A percentile compares a stretch with the other conserved stretches of the same genome.
phyloP scores from a whole-genome alignment of 768 basidiomycete species.

The Naganishia vishniacii region DNA sequence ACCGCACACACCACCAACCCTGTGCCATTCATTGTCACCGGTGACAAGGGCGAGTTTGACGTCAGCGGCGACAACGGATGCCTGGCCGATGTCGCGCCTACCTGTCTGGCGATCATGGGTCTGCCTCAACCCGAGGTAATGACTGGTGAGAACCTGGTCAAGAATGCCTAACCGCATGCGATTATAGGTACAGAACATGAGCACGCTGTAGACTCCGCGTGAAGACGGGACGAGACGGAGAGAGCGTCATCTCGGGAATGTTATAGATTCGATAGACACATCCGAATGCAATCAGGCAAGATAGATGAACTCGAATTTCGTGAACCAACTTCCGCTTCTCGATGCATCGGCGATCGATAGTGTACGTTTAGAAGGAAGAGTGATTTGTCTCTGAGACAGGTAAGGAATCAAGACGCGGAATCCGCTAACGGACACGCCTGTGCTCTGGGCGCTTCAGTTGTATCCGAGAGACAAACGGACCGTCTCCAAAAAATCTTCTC shows the following conservation, averaged over 20 bases:
- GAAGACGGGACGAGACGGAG: not conserved
- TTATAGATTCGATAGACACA: constrained; percentile 13
- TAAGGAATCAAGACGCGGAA: too few relatives aligned
- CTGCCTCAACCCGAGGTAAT: constrained; percentile 40
- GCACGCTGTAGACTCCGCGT: constrained; percentile 3
- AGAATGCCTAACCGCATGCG: not conserved
- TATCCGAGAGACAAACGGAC: too few relatives aligned
- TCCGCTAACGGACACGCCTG: too few relatives aligned
- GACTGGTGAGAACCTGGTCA: constrained; percentile 42
- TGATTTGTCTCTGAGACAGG: too few relatives aligned
- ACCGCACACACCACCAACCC: constrained; percentile 58
- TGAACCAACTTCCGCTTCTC: too few relatives aligned
- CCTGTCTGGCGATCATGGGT: constrained; percentile 69
- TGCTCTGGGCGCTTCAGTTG: too few relatives aligned
- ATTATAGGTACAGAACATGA: not conserved
- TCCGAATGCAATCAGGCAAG: too few relatives aligned
- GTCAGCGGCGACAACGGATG: constrained; percentile 62
- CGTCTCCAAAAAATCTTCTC: too few relatives aligned
- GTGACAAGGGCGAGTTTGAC: constrained; percentile 56
- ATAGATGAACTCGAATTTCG: too few relatives aligned
- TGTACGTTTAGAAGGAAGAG: too few relatives aligned
- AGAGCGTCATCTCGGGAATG: not conserved
- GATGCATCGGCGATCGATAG: too few relatives aligned
- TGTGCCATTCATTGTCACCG: constrained; percentile 82
- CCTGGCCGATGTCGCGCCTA: constrained; percentile 85